A percentile compares a stretch with the other conserved stretches of the same genome.
phyloP scores from a whole-genome alignment of 768 basidiomycete genomes.

The Termitomyces sp. region DNA sequence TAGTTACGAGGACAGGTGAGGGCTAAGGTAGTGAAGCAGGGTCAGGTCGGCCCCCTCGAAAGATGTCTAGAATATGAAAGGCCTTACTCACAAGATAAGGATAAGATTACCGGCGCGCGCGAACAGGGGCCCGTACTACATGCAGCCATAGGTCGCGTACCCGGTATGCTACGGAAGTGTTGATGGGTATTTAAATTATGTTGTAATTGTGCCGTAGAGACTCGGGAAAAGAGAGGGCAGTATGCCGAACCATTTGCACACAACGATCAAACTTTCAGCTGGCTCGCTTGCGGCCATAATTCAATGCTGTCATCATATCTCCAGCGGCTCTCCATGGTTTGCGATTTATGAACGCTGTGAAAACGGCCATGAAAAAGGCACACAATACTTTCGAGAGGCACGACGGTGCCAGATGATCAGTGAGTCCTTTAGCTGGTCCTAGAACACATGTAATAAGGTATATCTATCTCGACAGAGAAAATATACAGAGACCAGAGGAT shows the following conservation, averaged over 20 bases:
- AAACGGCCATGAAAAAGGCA: background rate
- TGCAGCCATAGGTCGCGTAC: too few species aligned
- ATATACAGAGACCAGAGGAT: background rate
- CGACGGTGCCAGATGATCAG: background rate
- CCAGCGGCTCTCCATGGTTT: background rate
- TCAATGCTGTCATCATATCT: background rate
- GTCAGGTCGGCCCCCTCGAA: background rate
- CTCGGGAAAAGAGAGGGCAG: background rate
- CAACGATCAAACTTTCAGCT: background rate
- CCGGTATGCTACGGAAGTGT: too few species aligned
- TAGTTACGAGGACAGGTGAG: too few species aligned
- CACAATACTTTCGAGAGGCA: background rate
- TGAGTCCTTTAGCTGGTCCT: too few species aligned
- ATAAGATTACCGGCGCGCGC: too few species aligned
- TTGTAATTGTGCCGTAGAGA: background rate
- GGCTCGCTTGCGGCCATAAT: background rate
- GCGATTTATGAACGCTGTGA: background rate
- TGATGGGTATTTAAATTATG: too few species aligned
- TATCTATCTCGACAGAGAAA: background rate
- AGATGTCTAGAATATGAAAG: background rate
- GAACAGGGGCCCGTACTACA: too few species aligned
- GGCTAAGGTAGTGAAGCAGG: background rate
- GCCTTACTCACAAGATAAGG: background rate
- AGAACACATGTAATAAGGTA: background rate
- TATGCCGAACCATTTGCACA: background rate